phyloP scores from a whole-genome alignment of 192 early-diverging fungal species.

The Backusella parvicylindrica region DNA sequence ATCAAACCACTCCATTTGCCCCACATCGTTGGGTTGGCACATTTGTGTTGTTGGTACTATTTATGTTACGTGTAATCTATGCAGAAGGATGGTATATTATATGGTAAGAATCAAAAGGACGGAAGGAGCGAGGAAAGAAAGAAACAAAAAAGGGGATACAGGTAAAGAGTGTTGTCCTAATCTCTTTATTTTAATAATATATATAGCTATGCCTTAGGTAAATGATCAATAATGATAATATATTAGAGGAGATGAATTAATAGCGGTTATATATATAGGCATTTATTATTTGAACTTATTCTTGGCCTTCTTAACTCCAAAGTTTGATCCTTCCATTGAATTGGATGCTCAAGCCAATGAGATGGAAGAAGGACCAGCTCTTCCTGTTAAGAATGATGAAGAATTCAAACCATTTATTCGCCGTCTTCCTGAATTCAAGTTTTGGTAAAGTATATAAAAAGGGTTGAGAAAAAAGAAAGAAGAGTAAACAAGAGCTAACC shows the following conservation, averaged over 20 bases:
- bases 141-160: not conserved
- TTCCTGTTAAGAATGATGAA: conserved; percentile 87
- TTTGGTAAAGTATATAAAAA: conserved; percentile 66
- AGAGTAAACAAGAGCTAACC: not conserved
- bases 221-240: not conserved
- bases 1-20: conserved; percentile 75
- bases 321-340: conserved; percentile 89
- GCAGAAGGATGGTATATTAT: conserved; percentile 97
- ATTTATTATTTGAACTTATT: conserved; percentile 96
- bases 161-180: not conserved
- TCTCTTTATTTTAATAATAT: not conserved
- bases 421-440: conserved; percentile 97
- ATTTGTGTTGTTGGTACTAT: conserved; percentile 54
- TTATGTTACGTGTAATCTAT: conserved; percentile 73
- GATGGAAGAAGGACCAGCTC: conserved; percentile 57
- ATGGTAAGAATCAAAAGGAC: conserved; percentile 58
- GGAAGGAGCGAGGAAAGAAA: not conserved
- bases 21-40: conserved; percentile 76
- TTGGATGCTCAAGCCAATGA: conserved; percentile 61
- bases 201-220: conserved; percentile 22
- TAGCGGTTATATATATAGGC: conserved; percentile 41
- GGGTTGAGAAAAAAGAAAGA: not conserved
- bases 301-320: conserved; percentile 94
- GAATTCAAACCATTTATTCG: conserved; percentile 98
- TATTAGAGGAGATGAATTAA: not conserved